Base-by-base conservation (phyloP, 768 basidiomycete species). In the Psilocybe cyanescens region DNA sequence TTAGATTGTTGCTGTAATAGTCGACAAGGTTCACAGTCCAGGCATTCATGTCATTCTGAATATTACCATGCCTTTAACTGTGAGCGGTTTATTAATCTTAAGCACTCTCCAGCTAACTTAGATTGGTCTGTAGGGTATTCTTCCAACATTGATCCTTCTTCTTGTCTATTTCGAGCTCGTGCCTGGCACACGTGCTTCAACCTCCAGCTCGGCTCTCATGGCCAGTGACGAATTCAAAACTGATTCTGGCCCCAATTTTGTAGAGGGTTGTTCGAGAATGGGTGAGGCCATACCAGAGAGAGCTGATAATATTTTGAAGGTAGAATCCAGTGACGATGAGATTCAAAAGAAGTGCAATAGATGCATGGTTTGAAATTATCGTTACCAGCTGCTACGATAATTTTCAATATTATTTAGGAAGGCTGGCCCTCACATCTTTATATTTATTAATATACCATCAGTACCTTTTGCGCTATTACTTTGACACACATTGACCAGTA, bases 141-240 rank as follows among this genome's bases (percentile, higher is more conserved):
- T 54, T 54, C 52, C 52, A 17, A 54, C 52, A 4, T 54, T 54
- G 11, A 54, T 54, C 35, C 8, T 54, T 19, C 52, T 54, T 39
- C 7, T 24, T 16, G 52, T 54, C 16, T 31, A 54, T 31, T 54
- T 54, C 11, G 17, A 54, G 11, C 35, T 54, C n/a, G 52, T 39
- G 17, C 52, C 52, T 11, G 52, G 52, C 8, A 54, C 17, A 7
- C 52, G 52, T 54, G 24, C 11, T 3, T 51, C 49, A 8, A 44
- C 5, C 41, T 44, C 41, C 5, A n/a, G 14, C n/a, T 35, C 33
- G 11, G 41, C 41, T 44, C 41, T 44, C 41, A 14, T 0, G 24
- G 14, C 41, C 14, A n/a, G 4, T 11, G 14, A 44, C 4, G 41
- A 44, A 16, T 44, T 44, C 41, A 6, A 16, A 12, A 16, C 41